Percentiles rank a stretch among this genome's conserved stretches.
These are phyloP conservation scores for Paspalum vaginatum DNA, from an alignment of 176 grass and related monocot species.

Conservation along the genomic window DNA sequence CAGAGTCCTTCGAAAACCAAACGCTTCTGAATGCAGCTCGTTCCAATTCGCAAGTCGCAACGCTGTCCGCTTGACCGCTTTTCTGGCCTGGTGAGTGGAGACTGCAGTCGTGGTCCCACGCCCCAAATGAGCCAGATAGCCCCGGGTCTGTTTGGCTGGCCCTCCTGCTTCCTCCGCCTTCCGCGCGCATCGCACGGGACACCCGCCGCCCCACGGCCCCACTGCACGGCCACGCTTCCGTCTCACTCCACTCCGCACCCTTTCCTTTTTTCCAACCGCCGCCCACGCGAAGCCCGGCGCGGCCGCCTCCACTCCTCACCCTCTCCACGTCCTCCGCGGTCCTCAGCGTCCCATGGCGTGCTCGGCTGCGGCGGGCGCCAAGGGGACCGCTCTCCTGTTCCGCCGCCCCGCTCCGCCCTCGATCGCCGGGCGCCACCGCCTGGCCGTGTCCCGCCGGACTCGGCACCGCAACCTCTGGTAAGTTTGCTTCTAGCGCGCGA, in stretches of 20 bases:
- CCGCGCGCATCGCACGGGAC: constrained; percentile 41
- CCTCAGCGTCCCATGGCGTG: constrained; percentile 30
- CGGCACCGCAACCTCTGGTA: constrained; percentile 60
- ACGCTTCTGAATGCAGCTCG: not conserved
- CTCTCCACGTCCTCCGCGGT: not conserved
- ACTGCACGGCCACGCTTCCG: constrained; percentile 28
- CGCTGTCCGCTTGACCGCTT: not conserved
- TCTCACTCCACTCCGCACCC: constrained; percentile 40
- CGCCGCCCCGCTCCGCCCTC: constrained; percentile 26
- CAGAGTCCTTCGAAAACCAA: no score
- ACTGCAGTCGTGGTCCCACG: constrained; percentile 14
- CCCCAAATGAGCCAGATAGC: constrained; percentile 13
- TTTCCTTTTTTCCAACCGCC: constrained; percentile 32
- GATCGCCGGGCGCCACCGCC: constrained; percentile 9
- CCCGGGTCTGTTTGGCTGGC: constrained; percentile 2
- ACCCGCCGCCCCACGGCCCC: not conserved
- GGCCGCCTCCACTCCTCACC: not conserved
- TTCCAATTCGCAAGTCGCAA: not conserved
- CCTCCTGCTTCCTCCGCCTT: constrained; percentile 10
- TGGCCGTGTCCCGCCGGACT: constrained; percentile 45
- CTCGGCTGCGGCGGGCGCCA: constrained; percentile 38
- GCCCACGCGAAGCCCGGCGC: constrained; percentile 28
- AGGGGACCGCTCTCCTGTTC: constrained; percentile 36
- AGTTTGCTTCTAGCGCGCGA: not conserved
- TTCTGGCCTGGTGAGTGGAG: not conserved